Evolutionary conservation across 495 filamentous ascomycete genomes (phyloP), one percentile per base, ranked within the genome.

Genomic region (Patellaria atrata): DNA sequence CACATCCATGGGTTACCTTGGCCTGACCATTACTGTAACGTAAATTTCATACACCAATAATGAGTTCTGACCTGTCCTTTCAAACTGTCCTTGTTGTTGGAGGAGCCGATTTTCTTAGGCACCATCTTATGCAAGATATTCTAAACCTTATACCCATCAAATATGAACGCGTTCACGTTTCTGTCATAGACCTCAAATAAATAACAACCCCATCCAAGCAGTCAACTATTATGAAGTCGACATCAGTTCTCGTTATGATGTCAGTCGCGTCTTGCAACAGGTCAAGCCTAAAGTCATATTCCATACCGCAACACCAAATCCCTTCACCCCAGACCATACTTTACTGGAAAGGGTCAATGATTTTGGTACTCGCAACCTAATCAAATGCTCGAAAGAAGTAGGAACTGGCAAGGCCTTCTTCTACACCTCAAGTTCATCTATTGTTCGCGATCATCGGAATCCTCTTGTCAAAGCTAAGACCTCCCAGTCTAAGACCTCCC

Each of bases 401-500:
- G 41, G 19, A 3, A 17, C 11, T 5, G 37, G 30, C 2, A 31
- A 40, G 21, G 41, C 37, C 3, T 30, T 40, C 1, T 12, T 40
- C 11, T 45, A 45, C 25, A 45, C 41, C 9, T 45, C 41, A 2
- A 45, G 41, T 14, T 39, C 37, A 7, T 40, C 37, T 14, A 20
- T 45, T 24, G 26, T 45, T 16, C 41, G 40, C 41, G 22, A 40
- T 28, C 3, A 36, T 27, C 16, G 12, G 3, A 22, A 7, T 23
- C 9, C n/a, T n/a, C n/a, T 45, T 1, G 21, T 20, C 3, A 12
- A 19, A 1, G 41, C 41, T 7, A 24, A 13, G n/a, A n/a, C n/a
- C n/a, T n/a, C n/a, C n/a, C n/a, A n/a, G n/a, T n/a, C n/a, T 35
- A 45, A 14, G 14, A 19, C 2, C 1, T 5, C 8, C 36, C 22